Evolutionary conservation across 805 yeast genomes (phyloP), one percentile per base, ranked within the genome.

Genomic region (Candida railenensis): DNA sequence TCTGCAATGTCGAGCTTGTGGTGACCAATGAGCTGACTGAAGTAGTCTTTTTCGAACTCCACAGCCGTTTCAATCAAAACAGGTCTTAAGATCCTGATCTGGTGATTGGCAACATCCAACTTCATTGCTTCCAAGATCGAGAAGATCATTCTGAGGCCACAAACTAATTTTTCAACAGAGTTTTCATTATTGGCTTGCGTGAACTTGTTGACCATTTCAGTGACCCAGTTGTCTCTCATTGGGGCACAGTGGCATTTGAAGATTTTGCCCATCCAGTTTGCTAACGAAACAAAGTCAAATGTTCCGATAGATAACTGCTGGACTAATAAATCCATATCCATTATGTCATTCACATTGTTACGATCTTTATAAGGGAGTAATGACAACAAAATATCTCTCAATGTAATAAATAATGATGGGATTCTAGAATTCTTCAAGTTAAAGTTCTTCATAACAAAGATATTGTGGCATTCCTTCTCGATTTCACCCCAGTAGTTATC

Each of bases 241-340:
- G 97, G 97, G 4, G 97, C 96, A 67, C 97, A 90, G 62, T 89
- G 96, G 44, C 84, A 81, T 66, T 90, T 89, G 67, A 92, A 85
- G 28, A 89, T 80, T 28, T 77, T 73, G 1, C 89, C 81, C 37
- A 91, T 74, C 92, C 95, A 87, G 47, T 74, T 74, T 2, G 91
- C 78, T 55, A 89, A 76, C 33, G 78, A 75, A 16, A 81, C 78
- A 67, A 87, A 87, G 62, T 85, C 87, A 55, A 87, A 78, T n/a
- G 87, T 79, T 19, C 85, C 82, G 52, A 80, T 82, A 36, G 78
- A 66, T 44, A 90, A 62, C 62, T 89, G 95, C 67, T 89, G 96
- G 41, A 85, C 72, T 34, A 87, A 71, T 40, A 89, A 67, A 46
- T 86, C 91, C 14, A 86, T 74, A 65, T 90, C 96, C 70, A 90